Evolutionary conservation across 805 yeast genomes (phyloP).

Genomic region (Suhomyces faveliae): DNA sequence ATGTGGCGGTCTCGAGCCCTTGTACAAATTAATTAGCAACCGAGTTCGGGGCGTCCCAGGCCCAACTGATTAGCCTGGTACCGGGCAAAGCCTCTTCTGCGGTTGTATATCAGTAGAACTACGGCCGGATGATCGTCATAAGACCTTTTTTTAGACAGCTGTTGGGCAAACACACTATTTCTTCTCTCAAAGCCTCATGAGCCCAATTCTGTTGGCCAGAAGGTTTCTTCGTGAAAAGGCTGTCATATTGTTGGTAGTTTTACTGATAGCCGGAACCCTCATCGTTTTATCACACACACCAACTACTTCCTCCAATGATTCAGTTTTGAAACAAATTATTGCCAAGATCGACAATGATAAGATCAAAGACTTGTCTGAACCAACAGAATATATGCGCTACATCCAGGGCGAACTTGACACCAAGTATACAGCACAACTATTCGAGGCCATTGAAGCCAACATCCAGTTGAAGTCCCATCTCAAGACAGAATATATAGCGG

Average conservation of each 20-base stretch:
- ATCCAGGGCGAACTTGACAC: slow-evolving; percentile 5
- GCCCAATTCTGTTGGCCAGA: neutral
- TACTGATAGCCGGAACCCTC: neutral
- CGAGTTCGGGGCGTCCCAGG: too few species aligned
- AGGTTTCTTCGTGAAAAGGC: neutral
- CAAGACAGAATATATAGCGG: neutral
- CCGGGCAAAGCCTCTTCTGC: too few species aligned
- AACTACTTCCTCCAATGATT: neutral
- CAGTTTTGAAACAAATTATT: neutral
- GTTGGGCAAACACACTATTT: too few species aligned
- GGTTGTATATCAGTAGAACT: too few species aligned
- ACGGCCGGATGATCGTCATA: too few species aligned
- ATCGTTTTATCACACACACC: neutral
- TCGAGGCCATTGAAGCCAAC: slow-evolving; percentile 4
- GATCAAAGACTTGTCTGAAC: slow-evolving; percentile 2
- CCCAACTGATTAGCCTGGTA: too few species aligned
- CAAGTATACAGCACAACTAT: slow-evolving; percentile 7
- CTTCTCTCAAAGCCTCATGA: neutral
- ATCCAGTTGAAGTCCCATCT: slow-evolving; percentile 3
- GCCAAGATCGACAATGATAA: neutral
- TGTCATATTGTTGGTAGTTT: neutral
- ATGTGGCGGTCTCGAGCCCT: too few species aligned
- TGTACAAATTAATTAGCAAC: too few species aligned
- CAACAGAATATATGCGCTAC: slow-evolving; percentile 6
- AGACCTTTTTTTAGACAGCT: too few species aligned